Base-by-base conservation (phyloP, 2,329 filamentous ascomycete genomes). In the Cephalotrichum gorgonifer region DNA sequence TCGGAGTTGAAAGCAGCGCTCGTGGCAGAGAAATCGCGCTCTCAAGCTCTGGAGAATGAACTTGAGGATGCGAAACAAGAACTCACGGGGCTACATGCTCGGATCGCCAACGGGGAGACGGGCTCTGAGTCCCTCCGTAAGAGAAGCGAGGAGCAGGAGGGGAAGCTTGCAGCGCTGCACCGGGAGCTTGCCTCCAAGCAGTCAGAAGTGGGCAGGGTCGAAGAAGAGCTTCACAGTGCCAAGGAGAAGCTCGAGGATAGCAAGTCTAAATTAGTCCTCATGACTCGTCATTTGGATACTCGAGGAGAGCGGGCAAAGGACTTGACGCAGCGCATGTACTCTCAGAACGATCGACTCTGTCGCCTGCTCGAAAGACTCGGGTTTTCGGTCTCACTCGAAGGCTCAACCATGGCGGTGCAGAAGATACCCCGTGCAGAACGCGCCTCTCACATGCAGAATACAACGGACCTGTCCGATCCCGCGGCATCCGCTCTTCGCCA, bases 321-420 rank as follows among this genome's bases (percentile, higher is more conserved):
- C 54, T 71, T 97, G 12, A 94, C 89, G 1, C 85, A 89, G 58
- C 81, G 83, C 50, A 73, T 96, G 4, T 94, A 88, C 62, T 76
- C 81, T 1, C 87, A 95, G 53, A 90, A 93, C 53, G 86, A 94
- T 56, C 83, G 88, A 23, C 73, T 96, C n/a, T 78, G 79, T 51
- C 81, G 85, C 47, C 79, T 98, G 44, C 73, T 98, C 1, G 90
- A 97, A 60, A 80, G 88, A 27, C 74, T 97, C 4, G 91, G 91
- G 12, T 95, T 93, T 60, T 81, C 85, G 0, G 77, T 97, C 15
- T 80, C 81, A 2, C 81, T 88, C 30, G 81, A 88, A 53, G 81
- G 85, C 38, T 79, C 80, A 22, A 74, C 74, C 14, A 88, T 95
- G 77, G 67, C 77, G 2, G 82, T 96, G 44, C 86, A 88, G 59